Evolutionary conservation across 2,329 filamentous ascomycete genomes (phyloP).

Genomic region (Myotisia sp.): DNA sequence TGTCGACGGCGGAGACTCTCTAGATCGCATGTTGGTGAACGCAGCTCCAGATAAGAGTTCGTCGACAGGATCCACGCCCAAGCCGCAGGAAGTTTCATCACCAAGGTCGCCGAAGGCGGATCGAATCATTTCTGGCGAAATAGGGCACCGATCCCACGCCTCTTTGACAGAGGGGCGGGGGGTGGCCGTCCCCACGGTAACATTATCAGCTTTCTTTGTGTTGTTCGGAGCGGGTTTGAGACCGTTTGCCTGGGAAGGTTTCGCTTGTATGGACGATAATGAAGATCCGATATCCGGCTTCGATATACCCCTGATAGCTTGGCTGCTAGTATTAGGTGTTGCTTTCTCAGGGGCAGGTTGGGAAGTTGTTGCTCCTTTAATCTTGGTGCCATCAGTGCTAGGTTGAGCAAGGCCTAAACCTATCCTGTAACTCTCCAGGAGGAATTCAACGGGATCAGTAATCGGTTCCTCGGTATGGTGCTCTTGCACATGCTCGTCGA

Average conservation of each 20-base stretch:
- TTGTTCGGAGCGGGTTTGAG: slow-evolving; percentile 17
- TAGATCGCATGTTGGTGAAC: slow-evolving; percentile 20
- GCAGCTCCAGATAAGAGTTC: slow-evolving; percentile 26
- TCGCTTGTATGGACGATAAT: slow-evolving; percentile 22
- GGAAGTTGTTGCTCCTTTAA: neutral
- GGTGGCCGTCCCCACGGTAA: slow-evolving; percentile 5
- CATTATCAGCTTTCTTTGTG: slow-evolving; percentile 18
- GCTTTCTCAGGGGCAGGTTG: slow-evolving; percentile 16
- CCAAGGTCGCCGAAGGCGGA: slow-evolving; percentile 24
- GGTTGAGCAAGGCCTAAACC: slow-evolving; percentile 28
- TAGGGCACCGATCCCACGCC: slow-evolving; percentile 25
- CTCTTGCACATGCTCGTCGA: slow-evolving; percentile 42
- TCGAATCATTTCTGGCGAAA: slow-evolving; percentile 26
- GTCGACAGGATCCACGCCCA: slow-evolving; percentile 24
- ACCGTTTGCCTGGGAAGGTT: slow-evolving; percentile 19
- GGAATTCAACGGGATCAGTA: slow-evolving; percentile 43
- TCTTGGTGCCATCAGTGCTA: slow-evolving; percentile 11
- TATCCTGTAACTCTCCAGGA: slow-evolving; percentile 38
- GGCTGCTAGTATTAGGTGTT: slow-evolving; percentile 20
- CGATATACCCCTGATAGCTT: no score
- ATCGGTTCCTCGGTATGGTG: slow-evolving; percentile 39
- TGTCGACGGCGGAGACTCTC: slow-evolving; percentile 27
- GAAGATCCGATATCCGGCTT: slow-evolving; percentile 22
- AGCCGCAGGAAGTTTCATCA: slow-evolving; percentile 16
- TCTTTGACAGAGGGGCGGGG: slow-evolving; percentile 15